phyloP scores from a whole-genome alignment of 1,284 basidiomycete species.

The Ceratobasidium sp. region DNA sequence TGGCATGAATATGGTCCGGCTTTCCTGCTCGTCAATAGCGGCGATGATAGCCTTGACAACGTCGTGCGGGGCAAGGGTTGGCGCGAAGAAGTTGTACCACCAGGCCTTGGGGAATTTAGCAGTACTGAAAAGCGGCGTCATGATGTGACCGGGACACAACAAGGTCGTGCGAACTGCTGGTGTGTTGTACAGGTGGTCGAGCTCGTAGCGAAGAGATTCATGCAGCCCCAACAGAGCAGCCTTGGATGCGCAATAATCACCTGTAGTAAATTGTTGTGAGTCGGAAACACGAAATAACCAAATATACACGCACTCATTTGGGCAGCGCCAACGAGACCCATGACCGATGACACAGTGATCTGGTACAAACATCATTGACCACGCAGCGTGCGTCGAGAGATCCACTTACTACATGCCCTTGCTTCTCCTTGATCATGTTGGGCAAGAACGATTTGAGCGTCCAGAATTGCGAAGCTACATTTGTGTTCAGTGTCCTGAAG shows the following conservation, averaged over 20 bases:
- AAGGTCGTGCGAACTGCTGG: constrained; percentile 84
- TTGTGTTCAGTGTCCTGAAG: constrained; percentile 86
- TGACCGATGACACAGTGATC: constrained; percentile 84
- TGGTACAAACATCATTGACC: constrained; percentile 52
- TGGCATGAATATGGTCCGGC: constrained; percentile 75
- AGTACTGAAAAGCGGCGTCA: constrained; percentile 78
- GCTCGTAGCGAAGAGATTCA: constrained; percentile 83
- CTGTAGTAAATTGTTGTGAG: constrained; percentile 57
- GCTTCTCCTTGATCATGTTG: constrained; percentile 78
- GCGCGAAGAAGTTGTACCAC: constrained; percentile 76
- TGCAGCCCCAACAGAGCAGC: constrained; percentile 81
- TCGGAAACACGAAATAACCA: constrained; percentile 31
- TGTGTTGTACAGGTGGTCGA: constrained; percentile 79
- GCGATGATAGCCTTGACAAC: constrained; percentile 84
- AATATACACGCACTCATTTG: constrained; percentile 74
- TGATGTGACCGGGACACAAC: constrained; percentile 77
- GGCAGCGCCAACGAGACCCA: constrained; percentile 78
- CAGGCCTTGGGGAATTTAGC: constrained; percentile 59
- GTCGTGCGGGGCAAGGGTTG: constrained; percentile 74
- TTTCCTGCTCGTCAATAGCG: constrained; percentile 80
- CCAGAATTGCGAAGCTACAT: constrained; percentile 91
- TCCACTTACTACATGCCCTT: constrained; percentile 83
- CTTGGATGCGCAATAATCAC: constrained; percentile 90
- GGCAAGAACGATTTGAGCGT: constrained; percentile 94
- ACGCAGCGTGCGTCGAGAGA: constrained; percentile 7